These are phyloP conservation scores for Claviceps fusiformis DNA, from an alignment of 2,329 filamentous ascomycete genomes.

Conservation along the genomic window DNA sequence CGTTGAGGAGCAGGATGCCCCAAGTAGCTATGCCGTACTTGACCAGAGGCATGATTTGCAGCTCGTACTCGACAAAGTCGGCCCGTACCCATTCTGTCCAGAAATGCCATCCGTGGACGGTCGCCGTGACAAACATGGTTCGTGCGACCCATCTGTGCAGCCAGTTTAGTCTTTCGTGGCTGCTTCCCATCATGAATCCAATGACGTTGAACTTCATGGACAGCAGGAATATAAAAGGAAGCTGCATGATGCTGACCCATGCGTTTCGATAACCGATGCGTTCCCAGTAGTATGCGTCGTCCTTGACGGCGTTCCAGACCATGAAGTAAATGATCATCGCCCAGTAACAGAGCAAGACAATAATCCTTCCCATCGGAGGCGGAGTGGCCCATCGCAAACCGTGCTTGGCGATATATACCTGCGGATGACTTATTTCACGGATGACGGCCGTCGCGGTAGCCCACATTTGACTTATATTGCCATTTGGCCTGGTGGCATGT, in stretches of 20 bases:
- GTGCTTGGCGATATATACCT: constrained; percentile 32
- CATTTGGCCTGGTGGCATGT: constrained; percentile 39
- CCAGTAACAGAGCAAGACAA: constrained; percentile 44
- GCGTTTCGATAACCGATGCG: constrained; percentile 54
- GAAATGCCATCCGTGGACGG: constrained; percentile 58
- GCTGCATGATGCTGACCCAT: constrained; percentile 51
- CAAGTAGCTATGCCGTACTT: constrained; percentile 56
- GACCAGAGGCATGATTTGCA: constrained; percentile 49
- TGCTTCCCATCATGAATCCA: constrained; percentile 46
- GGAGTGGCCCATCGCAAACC: constrained; percentile 43
- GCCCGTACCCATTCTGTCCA: constrained; percentile 48
- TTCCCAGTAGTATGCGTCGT: constrained; percentile 47
- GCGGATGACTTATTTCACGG: constrained; percentile 43
- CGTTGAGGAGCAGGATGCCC: constrained; percentile 52
- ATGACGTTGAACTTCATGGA: constrained; percentile 45
- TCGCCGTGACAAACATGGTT: constrained; percentile 53
- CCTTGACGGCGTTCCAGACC: constrained; percentile 30
- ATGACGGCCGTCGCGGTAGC: constrained; percentile 44
- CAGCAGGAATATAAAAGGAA: constrained; percentile 50
- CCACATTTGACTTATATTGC: constrained; percentile 34
- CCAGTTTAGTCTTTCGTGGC: constrained; percentile 60
- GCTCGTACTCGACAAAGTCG: constrained; percentile 43
- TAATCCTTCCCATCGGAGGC: constrained; percentile 40
- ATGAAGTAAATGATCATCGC: constrained; percentile 45
- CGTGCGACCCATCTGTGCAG: constrained; percentile 59